These are phyloP conservation scores for Lanmaoa pseudosensibilis DNA, from an alignment of 768 basidiomycete genomes.

Conservation along the genomic window DNA sequence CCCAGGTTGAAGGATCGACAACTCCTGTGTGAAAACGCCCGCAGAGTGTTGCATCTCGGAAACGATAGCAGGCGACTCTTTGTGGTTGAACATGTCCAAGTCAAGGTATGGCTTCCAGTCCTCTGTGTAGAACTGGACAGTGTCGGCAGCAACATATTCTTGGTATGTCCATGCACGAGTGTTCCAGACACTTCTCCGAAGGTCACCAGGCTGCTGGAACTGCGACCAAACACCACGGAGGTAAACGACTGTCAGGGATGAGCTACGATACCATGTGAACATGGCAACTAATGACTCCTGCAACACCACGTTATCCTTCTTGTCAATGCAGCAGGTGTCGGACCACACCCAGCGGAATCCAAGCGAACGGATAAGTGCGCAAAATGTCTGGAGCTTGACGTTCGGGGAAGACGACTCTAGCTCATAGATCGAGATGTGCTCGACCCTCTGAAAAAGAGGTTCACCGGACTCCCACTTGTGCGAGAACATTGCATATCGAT, in stretches of 20 bases:
- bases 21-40: background rate
- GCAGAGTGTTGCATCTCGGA: background rate
- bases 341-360: slow-evolving; percentile 7
- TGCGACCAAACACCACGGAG: background rate
- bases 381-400: slow-evolving; percentile 1
- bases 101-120: slow-evolving; percentile 11
- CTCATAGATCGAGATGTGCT: too few species aligned
- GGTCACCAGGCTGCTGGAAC: background rate
- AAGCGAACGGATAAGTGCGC: background rate
- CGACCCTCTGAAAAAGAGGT: too few species aligned
- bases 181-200: slow-evolving; percentile 5
- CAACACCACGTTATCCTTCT: background rate
- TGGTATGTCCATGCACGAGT: slow-evolving; percentile 14
- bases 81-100: slow-evolving; percentile 4
- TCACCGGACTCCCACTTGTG: slow-evolving; percentile 1
- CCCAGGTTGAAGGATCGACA: background rate
- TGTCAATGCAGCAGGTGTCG: slow-evolving; percentile 11
- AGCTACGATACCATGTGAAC: too few species aligned
- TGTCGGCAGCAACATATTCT: background rate
- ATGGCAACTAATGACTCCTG: slow-evolving; percentile 12
- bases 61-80: background rate
- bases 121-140: slow-evolving; percentile 11
- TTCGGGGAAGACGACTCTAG: background rate
- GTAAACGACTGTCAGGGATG: slow-evolving; percentile 5
- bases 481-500: slow-evolving; percentile 6